A percentile compares a stretch with the other conserved stretches of the same genome.
phyloP scores from a whole-genome alignment of 768 basidiomycete genomes.

The Boletus edulis region DNA sequence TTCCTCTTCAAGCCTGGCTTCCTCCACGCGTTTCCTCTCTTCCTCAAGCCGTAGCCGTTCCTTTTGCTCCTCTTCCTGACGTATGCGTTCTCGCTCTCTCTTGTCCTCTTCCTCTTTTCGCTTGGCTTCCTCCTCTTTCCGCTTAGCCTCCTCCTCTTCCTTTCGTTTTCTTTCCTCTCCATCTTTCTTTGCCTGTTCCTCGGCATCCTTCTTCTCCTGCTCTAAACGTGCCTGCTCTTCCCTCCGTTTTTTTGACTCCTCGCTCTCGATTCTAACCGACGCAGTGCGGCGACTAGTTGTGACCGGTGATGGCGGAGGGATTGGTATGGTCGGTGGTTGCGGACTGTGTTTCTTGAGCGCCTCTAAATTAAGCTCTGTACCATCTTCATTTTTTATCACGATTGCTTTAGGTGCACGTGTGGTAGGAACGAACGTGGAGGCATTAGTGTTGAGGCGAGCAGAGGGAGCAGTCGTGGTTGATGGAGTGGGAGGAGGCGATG shows the following conservation, averaged over 20 bases:
- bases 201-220: slow-evolving; percentile 37
- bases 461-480: slow-evolving; percentile 45
- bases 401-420: slow-evolving; percentile 41
- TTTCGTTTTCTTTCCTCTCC: slow-evolving; percentile 36
- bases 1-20: slow-evolving; percentile 31
- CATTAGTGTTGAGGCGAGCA: slow-evolving; percentile 55
- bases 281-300: slow-evolving; percentile 25
- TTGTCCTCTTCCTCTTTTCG: slow-evolving; percentile 45
- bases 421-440: slow-evolving; percentile 64
- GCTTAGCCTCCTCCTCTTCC: slow-evolving; percentile 44
- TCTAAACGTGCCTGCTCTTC: slow-evolving; percentile 43
- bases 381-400: slow-evolving; percentile 62
- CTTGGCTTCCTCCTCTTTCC: slow-evolving; percentile 40
- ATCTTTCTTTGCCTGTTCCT: slow-evolving; percentile 36
- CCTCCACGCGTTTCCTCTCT: slow-evolving; percentile 33
- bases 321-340: slow-evolving; percentile 37
- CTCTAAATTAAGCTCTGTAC: slow-evolving; percentile 61
- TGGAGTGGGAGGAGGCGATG: slow-evolving; percentile 70
- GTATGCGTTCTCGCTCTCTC: slow-evolving; percentile 38
- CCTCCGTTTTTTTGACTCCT: slow-evolving; percentile 51
- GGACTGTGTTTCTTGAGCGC: slow-evolving; percentile 49
- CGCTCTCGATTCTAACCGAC: slow-evolving; percentile 63
- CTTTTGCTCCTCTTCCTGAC: slow-evolving; percentile 40
- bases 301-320: slow-evolving; percentile 37
- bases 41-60: slow-evolving; percentile 33